Evolutionary conservation across 2,329 filamentous ascomycete species (phyloP).

Genomic region (Metarhizium sp.): DNA sequence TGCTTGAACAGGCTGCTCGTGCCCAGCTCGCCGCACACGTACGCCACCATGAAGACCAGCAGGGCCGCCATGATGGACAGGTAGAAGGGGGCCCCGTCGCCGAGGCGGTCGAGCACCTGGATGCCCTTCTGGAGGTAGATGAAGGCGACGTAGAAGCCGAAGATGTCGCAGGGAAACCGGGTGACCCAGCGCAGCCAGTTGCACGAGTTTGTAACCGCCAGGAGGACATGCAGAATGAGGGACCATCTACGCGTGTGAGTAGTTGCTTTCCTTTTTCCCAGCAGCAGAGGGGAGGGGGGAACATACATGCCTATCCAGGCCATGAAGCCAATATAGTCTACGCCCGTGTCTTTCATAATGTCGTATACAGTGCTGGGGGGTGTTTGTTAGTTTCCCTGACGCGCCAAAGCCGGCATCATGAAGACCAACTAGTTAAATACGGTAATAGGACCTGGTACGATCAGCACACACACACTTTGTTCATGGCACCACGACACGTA

Average conservation of each 20-base stretch:
- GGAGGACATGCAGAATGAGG: slow-evolving; percentile 72
- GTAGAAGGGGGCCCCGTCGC: slow-evolving; percentile 59
- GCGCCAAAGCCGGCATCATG: neutral
- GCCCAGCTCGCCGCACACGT: slow-evolving; percentile 64
- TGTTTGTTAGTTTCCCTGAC: neutral
- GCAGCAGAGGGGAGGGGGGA: neutral
- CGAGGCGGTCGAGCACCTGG: slow-evolving; percentile 72
- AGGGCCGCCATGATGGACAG: slow-evolving; percentile 68
- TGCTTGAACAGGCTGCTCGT: slow-evolving; percentile 64
- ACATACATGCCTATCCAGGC: slow-evolving; percentile 70
- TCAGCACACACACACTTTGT: neutral
- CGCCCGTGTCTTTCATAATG: slow-evolving; percentile 68
- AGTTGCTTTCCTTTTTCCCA: neutral
- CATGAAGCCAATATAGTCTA: slow-evolving; percentile 85
- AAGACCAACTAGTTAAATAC: slow-evolving; percentile 72
- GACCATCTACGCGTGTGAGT: slow-evolving; percentile 52
- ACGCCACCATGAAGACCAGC: slow-evolving; percentile 69
- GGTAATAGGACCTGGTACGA: slow-evolving; percentile 62
- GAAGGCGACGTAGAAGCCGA: slow-evolving; percentile 87
- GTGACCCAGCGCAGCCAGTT: slow-evolving; percentile 86
- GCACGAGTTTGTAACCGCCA: slow-evolving; percentile 78
- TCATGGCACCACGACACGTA: slow-evolving; percentile 8
- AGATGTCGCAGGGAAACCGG: slow-evolving; percentile 85
- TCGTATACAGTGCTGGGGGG: slow-evolving; percentile 68
- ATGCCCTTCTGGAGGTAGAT: slow-evolving; percentile 90